Evolutionary conservation across 192 early-diverging fungal species (phyloP), one percentile per base, ranked within the genome.

Genomic region (Podochytrium sp.): DNA sequence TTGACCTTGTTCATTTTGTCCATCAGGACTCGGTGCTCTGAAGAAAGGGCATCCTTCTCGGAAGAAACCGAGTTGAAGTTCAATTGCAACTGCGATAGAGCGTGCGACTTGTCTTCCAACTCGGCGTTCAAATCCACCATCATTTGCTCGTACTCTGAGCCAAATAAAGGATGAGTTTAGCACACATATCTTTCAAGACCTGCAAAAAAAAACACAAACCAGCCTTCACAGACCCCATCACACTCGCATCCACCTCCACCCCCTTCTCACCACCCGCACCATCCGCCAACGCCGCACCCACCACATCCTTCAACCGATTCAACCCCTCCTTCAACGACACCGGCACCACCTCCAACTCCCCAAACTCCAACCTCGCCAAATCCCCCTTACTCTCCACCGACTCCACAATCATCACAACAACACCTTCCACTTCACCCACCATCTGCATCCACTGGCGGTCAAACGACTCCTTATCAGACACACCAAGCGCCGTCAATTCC

Each of bases 1-100:
- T 95, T 95, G 85, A 96, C 90, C 30, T 83, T 89, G 1, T 88
- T 82, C 3, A 98, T 81, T 57, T 91, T 90, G 32, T 90, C 93
- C 49, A 96, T 76, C 18, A 96, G 76, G 41, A 85, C 71, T 49
- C 91, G 86, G 63, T 95, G 80, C 39, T 94, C 90, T 29, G 74
- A 57, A 30, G 79, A 74, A 7, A 92, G 65, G 27, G 82, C 78
- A 23, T 83, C 76, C 32, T 85, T 85, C 38, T 90, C 84, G 35
- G 81, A 82, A 27, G 51, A 6, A 2, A 73, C 61, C 1, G 38
- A 18, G 27, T 18, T 50, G 23, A 50, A 49, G 27, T 49, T 20
- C 27, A 25, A 23, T 41, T 66, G 63, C 29, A 79, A 56, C 1
- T 73, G 67, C 5, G 20, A 35, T n/a, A 65, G 16, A 12, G 37